Percentiles rank a stretch among this genome's conserved stretches.
Evolutionary conservation across 352 stramenopile genomes (phyloP).

Genomic region (Globisporangium cederbergense): DNA sequence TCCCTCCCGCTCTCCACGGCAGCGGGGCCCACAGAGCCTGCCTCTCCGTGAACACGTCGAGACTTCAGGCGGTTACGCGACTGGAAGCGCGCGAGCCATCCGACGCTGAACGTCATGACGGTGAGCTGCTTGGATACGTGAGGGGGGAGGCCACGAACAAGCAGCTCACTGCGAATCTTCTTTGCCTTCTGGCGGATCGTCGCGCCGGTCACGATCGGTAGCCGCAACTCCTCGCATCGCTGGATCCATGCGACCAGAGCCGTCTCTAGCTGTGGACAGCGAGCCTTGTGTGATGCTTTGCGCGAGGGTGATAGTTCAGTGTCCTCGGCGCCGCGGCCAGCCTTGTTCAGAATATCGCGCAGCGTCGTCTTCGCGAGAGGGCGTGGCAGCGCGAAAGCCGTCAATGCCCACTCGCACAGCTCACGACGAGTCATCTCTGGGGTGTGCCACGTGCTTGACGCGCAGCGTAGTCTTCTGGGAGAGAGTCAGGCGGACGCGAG

Average conservation of each 20-base stretch:
- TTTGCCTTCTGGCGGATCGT: too few species aligned
- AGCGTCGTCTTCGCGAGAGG: not conserved
- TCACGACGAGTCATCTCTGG: conserved; percentile 1
- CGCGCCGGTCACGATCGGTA: not conserved
- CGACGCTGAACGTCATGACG: too few species aligned
- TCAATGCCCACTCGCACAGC: not conserved
- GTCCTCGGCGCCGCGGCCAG: too few species aligned
- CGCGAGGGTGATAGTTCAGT: too few species aligned
- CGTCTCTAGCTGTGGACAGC: not conserved
- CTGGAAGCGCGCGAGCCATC: too few species aligned
- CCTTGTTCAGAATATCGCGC: not conserved
- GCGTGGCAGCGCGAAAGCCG: not conserved
- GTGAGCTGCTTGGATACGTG: too few species aligned
- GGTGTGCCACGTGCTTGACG: not conserved
- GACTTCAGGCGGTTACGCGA: too few species aligned
- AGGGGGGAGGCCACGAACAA: too few species aligned
- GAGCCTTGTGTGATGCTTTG: not conserved
- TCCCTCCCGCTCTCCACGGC: too few species aligned
- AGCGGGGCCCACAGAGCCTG: too few species aligned
- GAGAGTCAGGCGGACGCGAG: not conserved
- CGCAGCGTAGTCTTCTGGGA: not conserved
- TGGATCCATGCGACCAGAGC: not conserved
- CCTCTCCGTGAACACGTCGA: too few species aligned
- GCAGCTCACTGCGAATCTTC: too few species aligned
- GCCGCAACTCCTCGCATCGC: not conserved